phyloP scores from a whole-genome alignment of 345 rosid genomes.

The Bruguiera sexangula region DNA sequence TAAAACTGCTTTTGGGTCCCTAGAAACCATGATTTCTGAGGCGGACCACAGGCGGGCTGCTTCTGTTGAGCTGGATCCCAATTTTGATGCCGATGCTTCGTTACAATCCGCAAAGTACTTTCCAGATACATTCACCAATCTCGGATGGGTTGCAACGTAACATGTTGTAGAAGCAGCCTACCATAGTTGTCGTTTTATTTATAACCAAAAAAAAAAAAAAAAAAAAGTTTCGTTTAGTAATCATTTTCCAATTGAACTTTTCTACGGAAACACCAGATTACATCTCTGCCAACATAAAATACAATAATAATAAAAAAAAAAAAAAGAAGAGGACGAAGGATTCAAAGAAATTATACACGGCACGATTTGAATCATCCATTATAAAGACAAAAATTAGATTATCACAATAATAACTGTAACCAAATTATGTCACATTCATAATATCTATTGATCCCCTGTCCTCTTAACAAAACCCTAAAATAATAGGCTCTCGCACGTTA shows the following conservation, averaged over 20 bases:
- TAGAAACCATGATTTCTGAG: constrained; percentile 75
- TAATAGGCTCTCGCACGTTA: not conserved
- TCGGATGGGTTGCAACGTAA: constrained; percentile 70
- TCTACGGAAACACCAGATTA: no score
- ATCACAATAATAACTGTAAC: no score
- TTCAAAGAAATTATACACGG: no score
- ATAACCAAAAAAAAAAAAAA: not conserved
- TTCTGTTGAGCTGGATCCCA: constrained; percentile 63
- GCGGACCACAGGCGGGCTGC: constrained; percentile 77
- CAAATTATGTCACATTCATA: no score
- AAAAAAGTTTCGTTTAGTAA: not conserved
- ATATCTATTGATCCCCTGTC: no score
- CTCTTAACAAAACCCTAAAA: no score
- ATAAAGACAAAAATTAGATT: no score
- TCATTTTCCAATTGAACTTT: not conserved
- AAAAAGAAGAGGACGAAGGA: no score
- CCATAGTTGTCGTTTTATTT: not conserved
- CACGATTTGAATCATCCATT: no score
- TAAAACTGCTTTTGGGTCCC: constrained; percentile 45
- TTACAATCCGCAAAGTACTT: constrained; percentile 91
- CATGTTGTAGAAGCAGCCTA: constrained; percentile 98
- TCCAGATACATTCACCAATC: constrained; percentile 53
- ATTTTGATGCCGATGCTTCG: constrained; percentile 66
- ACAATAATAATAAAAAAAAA: not conserved
- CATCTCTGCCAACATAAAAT: not conserved